Base-by-base conservation (phyloP, 331 rosid species). In the Acacia pycnantha region DNA sequence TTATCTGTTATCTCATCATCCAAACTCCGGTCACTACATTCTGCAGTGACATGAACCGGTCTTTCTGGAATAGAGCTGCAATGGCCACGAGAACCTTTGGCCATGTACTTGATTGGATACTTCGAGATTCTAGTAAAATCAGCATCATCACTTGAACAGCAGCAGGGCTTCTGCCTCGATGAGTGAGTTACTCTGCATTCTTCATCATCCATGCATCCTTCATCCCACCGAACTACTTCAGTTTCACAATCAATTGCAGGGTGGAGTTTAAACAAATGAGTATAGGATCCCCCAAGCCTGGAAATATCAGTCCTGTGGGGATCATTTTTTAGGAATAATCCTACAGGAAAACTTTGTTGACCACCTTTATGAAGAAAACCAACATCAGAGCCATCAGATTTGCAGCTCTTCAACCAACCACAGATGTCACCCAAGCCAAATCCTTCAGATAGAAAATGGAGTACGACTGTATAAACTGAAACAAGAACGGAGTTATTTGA, bases 341-440 rank as follows among this genome's bases (percentile, higher is more conserved):
- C 89, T 37, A 88, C 82, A 24, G 99, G 98, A 82, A 92, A 95
- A 84, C 91, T 88, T 85, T 85, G 96, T 70, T 92, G 91, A 80
- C 99, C 98, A 40, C 99, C 98, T 86, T 94, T 93, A 84, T 95
- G 99, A 87, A 95, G 97, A 89, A 95, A 95, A 82, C 98, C 99
- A 88, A 88, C 86, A 84, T 91, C 91, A 47, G 88, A 74, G 46
- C 88, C 87, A 84, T 81, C 80, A 26, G 79, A 74, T 83, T 89
- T 90, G 84, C 88, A 77, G 85, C 92, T 85, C 87, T 88, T 95
- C 86, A 92, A 90, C 99, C 97, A 91, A 86, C 89, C 87, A 73
- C 94, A 92, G 51, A 88, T 82, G 70, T 88, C 91, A 67, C 91
- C 94, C 88, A 86, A 79, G 54, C 90, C 97, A 91, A 90, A 95